Evolutionary conservation across 805 yeast species (phyloP), one percentile per base, ranked within the genome.

Genomic region (Gaillardinia entomophila): DNA sequence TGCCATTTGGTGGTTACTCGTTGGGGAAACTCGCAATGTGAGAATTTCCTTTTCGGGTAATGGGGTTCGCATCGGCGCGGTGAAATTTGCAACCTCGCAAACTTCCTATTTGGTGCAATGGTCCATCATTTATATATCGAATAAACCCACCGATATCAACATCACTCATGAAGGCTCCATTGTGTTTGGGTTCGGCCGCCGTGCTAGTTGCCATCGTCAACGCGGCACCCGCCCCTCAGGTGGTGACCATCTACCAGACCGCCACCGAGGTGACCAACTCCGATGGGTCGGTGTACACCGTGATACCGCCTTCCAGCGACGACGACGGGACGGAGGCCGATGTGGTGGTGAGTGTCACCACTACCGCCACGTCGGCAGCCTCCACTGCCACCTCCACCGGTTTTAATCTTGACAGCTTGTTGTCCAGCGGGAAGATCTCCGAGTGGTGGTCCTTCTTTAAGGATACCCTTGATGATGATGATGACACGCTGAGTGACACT

Each of bases 151-250:
- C n/a, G n/a, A n/a, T n/a, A n/a, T n/a, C n/a, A n/a, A n/a, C n/a
- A n/a, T n/a, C n/a, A n/a, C n/a, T n/a, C n/a, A n/a, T n/a, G n/a
- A n/a, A n/a, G n/a, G n/a, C n/a, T n/a, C n/a, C n/a, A n/a, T n/a
- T n/a, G n/a, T n/a, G n/a, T n/a, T n/a, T n/a, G n/a, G n/a, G n/a
- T n/a, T n/a, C n/a, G n/a, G n/a, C n/a, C n/a, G n/a, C n/a, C n/a
- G n/a, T n/a, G n/a, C n/a, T n/a, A 8, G 15, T n/a, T n/a, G 15
- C 6, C 11, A 6, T 16, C 22, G 40, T 32, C 4, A 36, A 26
- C 16, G 45, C 45, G 12, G 46, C 46, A 5, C 45, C 56, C 8
- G 57, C 56, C n/a, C 56, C 57, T 3, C 40, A 35, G 12, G 40
- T 50, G 12, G 47, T 49, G n/a, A 53, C 57, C 8, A 45, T 51